These are phyloP conservation scores for Nelumbo lutea DNA, from an alignment of 164 flowering plant species.

Conservation along the genomic window DNA sequence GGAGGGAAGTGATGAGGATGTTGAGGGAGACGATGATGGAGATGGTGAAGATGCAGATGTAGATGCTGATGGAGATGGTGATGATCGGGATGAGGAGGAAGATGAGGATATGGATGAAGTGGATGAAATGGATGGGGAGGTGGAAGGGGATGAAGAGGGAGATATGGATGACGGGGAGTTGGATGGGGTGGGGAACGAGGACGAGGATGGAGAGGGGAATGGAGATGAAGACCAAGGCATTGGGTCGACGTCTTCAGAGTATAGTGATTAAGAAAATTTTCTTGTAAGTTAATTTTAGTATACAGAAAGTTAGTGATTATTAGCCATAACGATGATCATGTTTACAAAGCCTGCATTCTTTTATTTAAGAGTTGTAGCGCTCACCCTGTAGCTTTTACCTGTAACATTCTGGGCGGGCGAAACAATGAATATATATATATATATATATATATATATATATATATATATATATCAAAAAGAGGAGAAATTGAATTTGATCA, in stretches of 20 bases:
- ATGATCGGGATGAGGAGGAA: slow-evolving; percentile 26
- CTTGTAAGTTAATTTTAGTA: neutral
- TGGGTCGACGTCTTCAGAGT: slow-evolving; percentile 47
- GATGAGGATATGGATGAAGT: slow-evolving; percentile 18
- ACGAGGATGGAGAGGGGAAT: slow-evolving; percentile 22
- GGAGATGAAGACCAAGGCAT: slow-evolving; percentile 38
- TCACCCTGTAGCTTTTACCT: neutral
- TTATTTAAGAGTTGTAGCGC: neutral
- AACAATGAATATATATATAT: neutral
- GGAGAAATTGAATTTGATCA: too few species aligned
- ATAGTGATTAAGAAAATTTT: slow-evolving; percentile 38
- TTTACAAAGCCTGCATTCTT: neutral
- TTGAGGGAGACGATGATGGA: slow-evolving; percentile 23
- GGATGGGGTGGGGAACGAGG: slow-evolving; percentile 23
- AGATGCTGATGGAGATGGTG: slow-evolving; percentile 21
- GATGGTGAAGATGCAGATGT: slow-evolving; percentile 14
- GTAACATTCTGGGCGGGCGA: too few species aligned
- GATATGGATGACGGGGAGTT: slow-evolving; percentile 24
- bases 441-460: too few species aligned
- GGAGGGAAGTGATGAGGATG: slow-evolving; percentile 38
- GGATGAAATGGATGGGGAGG: slow-evolving; percentile 35
- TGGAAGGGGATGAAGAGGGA: slow-evolving; percentile 19
- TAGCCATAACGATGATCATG: neutral
- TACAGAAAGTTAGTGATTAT: neutral
- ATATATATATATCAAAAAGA: too few species aligned